These are phyloP conservation scores for Pythium pyrilobum DNA, from an alignment of 352 stramenopile genomes.

Conservation along the genomic window DNA sequence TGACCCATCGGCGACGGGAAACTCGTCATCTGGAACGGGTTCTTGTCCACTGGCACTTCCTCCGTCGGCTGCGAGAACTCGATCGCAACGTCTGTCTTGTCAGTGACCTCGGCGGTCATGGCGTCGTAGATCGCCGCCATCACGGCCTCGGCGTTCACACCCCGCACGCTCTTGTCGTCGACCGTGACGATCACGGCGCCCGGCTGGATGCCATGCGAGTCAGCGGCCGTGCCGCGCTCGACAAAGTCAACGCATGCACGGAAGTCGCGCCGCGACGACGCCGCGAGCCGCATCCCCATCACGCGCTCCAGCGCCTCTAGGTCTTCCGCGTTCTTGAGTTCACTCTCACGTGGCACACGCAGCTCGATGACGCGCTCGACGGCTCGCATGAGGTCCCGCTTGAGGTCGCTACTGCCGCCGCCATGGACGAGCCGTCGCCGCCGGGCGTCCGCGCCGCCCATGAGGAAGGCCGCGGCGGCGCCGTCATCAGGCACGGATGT, in stretches of 20 bases:
- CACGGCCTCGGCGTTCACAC: conserved; percentile 46
- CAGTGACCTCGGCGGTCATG: not conserved
- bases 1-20: conserved; percentile 68
- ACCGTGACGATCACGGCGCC: conserved; percentile 56
- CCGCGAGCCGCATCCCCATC: conserved; percentile 52
- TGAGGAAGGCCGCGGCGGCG: conserved; percentile 14
- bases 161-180: conserved; percentile 45
- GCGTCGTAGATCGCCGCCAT: conserved; percentile 32
- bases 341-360: conserved; percentile 25
- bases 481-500: conserved; percentile 24
- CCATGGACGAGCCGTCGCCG: conserved; percentile 1
- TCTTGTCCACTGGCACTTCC: conserved; percentile 62
- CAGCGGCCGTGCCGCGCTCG: conserved; percentile 37
- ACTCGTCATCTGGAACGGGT: conserved; percentile 57
- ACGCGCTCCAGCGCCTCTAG: conserved; percentile 29
- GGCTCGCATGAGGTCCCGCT: conserved; percentile 24
- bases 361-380: conserved; percentile 49
- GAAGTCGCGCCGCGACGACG: conserved; percentile 55
- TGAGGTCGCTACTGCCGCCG: conserved; percentile 2
- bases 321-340: conserved; percentile 23
- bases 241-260: conserved; percentile 68
- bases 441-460: not conserved
- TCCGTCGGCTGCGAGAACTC: conserved; percentile 63
- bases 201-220: conserved; percentile 38
- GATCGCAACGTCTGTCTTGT: conserved; percentile 31